A percentile compares a stretch with the other conserved stretches of the same genome.
Evolutionary conservation across 176 grass and related monocot genomes (phyloP).

Genomic region (Avena insularis): DNA sequence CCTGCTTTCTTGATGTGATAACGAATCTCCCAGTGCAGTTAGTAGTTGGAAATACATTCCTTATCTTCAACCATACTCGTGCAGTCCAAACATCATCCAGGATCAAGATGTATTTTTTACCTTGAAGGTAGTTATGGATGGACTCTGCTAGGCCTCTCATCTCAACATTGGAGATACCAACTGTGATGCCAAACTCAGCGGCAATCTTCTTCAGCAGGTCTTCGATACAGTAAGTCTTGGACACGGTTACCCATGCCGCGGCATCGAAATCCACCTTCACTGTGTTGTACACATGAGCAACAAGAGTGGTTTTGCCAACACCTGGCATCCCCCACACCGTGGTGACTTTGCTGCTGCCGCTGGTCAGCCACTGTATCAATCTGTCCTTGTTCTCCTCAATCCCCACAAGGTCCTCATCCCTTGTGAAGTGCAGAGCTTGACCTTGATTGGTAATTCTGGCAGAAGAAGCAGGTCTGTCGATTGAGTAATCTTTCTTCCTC

Average conservation of each 20-base stretch:
- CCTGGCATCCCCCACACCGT: constrained; percentile 37
- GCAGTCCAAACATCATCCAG: constrained; percentile 13
- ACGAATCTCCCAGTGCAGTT: background rate
- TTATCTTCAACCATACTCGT: background rate
- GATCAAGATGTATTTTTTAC: constrained; percentile 17
- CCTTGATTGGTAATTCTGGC: background rate
- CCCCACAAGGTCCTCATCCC: constrained; percentile 29
- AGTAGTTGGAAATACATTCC: background rate
- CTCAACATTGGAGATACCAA: background rate
- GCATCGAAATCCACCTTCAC: background rate
- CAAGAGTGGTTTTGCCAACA: constrained; percentile 38
- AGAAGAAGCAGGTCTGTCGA: fast-evolving
- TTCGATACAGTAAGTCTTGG: background rate
- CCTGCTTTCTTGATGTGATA: constrained; percentile 18
- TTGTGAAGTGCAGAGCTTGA: background rate
- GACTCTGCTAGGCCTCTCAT: background rate
- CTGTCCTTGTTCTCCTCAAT: background rate
- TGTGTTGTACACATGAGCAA: background rate
- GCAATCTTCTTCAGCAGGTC: background rate
- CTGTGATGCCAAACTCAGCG: background rate
- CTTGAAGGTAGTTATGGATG: background rate
- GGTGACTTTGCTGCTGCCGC: background rate
- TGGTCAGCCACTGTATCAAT: background rate
- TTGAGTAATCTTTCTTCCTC: background rate
- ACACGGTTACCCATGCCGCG: background rate